Percentiles rank a stretch among this genome's conserved stretches.
Evolutionary conservation across 2,329 filamentous ascomycete species (phyloP).

Genomic region (Cyphellophora attinorum): DNA sequence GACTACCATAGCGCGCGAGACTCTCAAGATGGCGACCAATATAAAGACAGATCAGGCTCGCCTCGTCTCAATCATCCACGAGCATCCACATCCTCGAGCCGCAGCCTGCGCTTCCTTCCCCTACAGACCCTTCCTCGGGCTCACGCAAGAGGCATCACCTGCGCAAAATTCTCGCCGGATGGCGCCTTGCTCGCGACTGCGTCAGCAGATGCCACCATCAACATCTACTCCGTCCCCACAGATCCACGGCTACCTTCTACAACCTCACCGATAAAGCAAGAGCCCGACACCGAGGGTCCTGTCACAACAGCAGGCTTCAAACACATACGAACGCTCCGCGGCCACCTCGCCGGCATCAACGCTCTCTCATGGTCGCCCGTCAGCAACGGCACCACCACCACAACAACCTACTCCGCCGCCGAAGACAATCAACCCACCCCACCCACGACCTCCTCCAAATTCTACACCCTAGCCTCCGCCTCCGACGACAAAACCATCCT

Average conservation of each 20-base stretch:
- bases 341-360: conserved; percentile 85
- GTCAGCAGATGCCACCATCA: conserved; percentile 81
- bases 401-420: conserved; percentile 59
- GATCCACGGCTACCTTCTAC: not conserved
- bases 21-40: not conserved
- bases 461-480: conserved; percentile 71
- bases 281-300: conserved; percentile 48
- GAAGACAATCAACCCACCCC: conserved; percentile 87
- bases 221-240: conserved; percentile 54
- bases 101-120: conserved; percentile 11
- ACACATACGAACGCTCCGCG: conserved; percentile 80
- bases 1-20: conserved; percentile 4
- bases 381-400: conserved; percentile 42
- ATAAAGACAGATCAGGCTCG: conserved; percentile 5
- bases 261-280: not conserved
- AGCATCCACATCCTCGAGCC: conserved; percentile 12
- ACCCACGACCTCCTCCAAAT: not conserved
- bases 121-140: conserved; percentile 23
- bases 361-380: conserved; percentile 93
- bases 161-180: conserved; percentile 85
- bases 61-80: conserved; percentile 9
- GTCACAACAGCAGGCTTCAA: conserved; percentile 59
- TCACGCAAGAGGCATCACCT: conserved; percentile 59
- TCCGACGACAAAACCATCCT: conserved; percentile 95
- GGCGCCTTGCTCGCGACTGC: conserved; percentile 81